Evolutionary conservation across 1,284 basidiomycete genomes (phyloP), one percentile per base, ranked within the genome.

Genomic region (Apiotrichum domesticum): DNA sequence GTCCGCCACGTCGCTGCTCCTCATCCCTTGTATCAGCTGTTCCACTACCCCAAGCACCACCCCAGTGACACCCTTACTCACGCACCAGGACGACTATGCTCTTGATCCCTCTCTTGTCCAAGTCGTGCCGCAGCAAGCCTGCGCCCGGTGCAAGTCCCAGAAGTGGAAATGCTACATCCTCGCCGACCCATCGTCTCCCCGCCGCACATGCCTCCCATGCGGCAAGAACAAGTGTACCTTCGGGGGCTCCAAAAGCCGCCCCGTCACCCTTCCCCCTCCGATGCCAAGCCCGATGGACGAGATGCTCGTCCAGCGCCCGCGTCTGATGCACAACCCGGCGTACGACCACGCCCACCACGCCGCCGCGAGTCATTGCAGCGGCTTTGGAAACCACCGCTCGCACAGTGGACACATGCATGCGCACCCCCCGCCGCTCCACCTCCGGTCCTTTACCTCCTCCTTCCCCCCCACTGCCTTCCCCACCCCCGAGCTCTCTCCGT

Each of bases 221-320:
- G 60, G 60, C 44, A 62, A 62, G 55, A 62, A 62, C 46, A 58
- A 59, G 55, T 62, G 60, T 33, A 49, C 46, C 6, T 62, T 58
- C 34, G 55, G 57, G 15, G 52, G 57, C 35, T 21, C 50, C 6
- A 49, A 44, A 29, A 39, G 3, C 8, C 52, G 57, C 21, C 57
- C 52, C 2, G 40, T 15, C n/a, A 50, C 54, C 8, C 29, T 45
- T 10, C 41, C 40, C 4, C 47, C 15, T 39, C 13, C 46, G 11
- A 6, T 14, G 6, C 21, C 21, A 21, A 8, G 4, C 13, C 5
- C 29, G 1, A 9, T 33, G 21, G 37, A 32, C 21, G 47, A 8
- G 6, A 21, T 33, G 39, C n/a, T 7, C 7, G 10, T 50, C 40
- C 39, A 50, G 39, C 49, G 37, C 40, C 49, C 40, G 6, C 39